A percentile compares a stretch with the other conserved stretches of the same genome.
Conservation (phyloP, 177 flowering plant genomes). For the Vitis hybrid region DNA sequence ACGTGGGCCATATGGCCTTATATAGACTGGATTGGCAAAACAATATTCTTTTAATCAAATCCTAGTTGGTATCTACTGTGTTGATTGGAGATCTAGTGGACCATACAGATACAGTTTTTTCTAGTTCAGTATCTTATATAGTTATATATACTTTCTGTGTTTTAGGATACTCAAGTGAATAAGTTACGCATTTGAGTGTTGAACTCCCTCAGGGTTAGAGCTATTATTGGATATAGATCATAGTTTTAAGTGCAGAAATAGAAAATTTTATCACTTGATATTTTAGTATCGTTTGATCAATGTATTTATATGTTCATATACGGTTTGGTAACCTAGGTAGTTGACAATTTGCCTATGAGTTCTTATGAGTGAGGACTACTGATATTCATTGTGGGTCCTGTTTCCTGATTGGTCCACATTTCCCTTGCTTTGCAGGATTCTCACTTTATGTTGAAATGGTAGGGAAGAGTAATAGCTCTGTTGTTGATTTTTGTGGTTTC, state of each 20-base stretch:
- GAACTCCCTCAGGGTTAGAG: background rate
- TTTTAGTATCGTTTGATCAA: background rate
- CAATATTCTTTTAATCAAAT: too few relatives aligned
- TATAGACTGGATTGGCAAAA: too few relatives aligned
- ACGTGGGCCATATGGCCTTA: too few relatives aligned
- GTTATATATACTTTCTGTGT: background rate
- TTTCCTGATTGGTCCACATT: background rate
- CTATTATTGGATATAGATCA: conserved; percentile 2
- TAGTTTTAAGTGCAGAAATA: background rate
- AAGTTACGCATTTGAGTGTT: background rate
- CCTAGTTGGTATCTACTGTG: too few relatives aligned
- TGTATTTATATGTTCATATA: background rate
- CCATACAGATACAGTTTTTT: too few relatives aligned
- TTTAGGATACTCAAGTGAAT: background rate
- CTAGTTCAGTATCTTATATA: too few relatives aligned
- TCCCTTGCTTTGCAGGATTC: conserved; percentile 37
- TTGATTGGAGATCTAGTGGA: too few relatives aligned
- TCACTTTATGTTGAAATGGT: conserved; percentile 39
- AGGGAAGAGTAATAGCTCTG: conserved; percentile 16
- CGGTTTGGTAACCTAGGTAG: background rate
- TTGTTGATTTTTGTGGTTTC: conserved; percentile 30
- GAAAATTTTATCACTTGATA: background rate
- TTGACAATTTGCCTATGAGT: background rate
- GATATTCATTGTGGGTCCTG: conserved; percentile 2
- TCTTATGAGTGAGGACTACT: background rate